A percentile compares a stretch with the other conserved stretches of the same genome.
Evolutionary conservation across 805 yeast species (phyloP).

Genomic region (Spathaspora boniae): DNA sequence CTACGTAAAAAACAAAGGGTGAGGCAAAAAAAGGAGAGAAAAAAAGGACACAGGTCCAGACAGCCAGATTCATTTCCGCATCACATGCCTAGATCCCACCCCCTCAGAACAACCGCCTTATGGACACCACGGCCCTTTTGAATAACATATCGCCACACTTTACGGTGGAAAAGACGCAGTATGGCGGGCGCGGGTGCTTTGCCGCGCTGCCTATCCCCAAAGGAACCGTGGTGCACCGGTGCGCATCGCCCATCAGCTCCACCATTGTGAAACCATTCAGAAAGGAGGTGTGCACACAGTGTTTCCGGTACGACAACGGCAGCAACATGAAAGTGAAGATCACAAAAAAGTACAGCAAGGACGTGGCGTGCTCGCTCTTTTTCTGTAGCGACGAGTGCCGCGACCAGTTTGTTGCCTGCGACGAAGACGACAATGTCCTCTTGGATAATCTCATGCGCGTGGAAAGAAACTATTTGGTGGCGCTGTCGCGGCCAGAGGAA

Average conservation of each 20-base stretch:
- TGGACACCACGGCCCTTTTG: not conserved
- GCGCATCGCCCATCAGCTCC: conserved; percentile 43
- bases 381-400: conserved; percentile 47
- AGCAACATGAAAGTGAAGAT: conserved; percentile 42
- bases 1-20: no score
- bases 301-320: conserved; percentile 50
- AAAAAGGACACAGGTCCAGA: no score
- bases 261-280: conserved; percentile 51
- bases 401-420: conserved; percentile 24
- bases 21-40: no score
- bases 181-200: conserved; percentile 63
- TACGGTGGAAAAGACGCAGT: conserved; percentile 36
- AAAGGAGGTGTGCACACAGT: conserved; percentile 59
- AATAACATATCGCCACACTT: conserved; percentile 26
- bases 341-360: conserved; percentile 13
- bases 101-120: not conserved
- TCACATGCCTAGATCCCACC: no score
- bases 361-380: conserved; percentile 30
- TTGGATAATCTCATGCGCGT: conserved; percentile 31
- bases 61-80: no score
- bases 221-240: conserved; percentile 38
- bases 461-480: conserved; percentile 25
- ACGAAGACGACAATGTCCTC: conserved; percentile 36
- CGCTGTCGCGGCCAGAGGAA: conserved; percentile 24
- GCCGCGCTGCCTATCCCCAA: conserved; percentile 37